Percentiles rank a stretch among this genome's conserved stretches.
These are phyloP conservation scores for Fusarium sp. DNA, from an alignment of 2,329 filamentous ascomycete genomes.

Conservation along the genomic window DNA sequence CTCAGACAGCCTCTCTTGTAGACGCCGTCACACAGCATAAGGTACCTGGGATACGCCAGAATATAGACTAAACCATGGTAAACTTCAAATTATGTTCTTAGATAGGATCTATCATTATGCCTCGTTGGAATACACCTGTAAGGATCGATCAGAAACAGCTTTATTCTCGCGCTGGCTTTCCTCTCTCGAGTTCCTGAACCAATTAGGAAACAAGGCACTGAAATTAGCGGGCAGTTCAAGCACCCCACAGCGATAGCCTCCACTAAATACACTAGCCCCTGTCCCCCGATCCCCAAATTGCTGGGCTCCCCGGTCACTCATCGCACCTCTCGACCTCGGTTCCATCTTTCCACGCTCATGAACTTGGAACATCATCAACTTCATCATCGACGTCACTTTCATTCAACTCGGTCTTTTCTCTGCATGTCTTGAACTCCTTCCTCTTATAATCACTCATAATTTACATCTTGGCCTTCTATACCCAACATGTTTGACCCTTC, in stretches of 20 bases:
- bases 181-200: constrained; percentile 6
- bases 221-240: constrained; percentile 26
- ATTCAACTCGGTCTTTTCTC: background rate
- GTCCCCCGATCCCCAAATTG: constrained; percentile 34
- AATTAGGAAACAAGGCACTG: constrained; percentile 23
- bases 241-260: constrained; percentile 37
- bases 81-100: too few species aligned
- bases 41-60: too few species aligned
- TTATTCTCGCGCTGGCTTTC: constrained; percentile 2
- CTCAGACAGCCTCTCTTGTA: too few species aligned
- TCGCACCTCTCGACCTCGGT: constrained; percentile 34
- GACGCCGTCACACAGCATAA: too few species aligned
- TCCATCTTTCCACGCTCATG: constrained; percentile 28
- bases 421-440: background rate
- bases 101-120: too few species aligned
- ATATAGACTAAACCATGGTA: too few species aligned
- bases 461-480: background rate
- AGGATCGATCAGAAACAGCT: background rate
- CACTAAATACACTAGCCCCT: constrained; percentile 31
- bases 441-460: background rate
- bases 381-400: constrained; percentile 6
- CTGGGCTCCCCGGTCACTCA: constrained; percentile 30
- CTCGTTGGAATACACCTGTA: background rate
- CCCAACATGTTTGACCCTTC: constrained; percentile 56
- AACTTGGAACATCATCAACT: constrained; percentile 23